Evolutionary conservation across 2,329 filamentous ascomycete genomes (phyloP).

Genomic region (Leptographium radiaticola): DNA sequence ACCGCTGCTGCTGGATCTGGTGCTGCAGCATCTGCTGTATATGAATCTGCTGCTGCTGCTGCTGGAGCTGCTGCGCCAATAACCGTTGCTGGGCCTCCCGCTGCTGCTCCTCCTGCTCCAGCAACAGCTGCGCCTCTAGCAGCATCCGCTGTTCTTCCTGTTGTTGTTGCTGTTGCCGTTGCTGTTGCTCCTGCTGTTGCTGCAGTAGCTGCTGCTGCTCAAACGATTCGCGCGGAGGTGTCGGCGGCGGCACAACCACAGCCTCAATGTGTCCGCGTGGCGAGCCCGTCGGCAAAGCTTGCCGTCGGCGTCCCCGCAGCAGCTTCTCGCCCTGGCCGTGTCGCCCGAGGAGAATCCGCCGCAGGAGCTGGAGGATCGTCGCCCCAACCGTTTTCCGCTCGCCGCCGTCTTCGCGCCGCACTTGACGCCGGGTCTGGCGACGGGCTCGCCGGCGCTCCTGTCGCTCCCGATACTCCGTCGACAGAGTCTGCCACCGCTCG

Average conservation of each 20-base stretch:
- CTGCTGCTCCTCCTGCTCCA: neutral
- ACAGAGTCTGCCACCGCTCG: neutral
- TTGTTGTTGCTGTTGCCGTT: neutral
- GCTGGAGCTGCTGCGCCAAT: neutral
- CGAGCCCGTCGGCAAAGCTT: neutral
- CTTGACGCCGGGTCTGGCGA: neutral
- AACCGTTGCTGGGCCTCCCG: neutral
- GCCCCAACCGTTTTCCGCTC: neutral
- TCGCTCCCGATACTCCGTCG: neutral
- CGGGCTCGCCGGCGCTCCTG: neutral
- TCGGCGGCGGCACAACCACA: conserved; percentile 15
- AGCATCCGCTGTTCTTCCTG: neutral
- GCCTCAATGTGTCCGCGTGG: conserved; percentile 11
- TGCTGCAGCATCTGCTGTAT: neutral
- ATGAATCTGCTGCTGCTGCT: neutral
- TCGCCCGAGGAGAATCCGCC: neutral
- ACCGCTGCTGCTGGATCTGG: neutral
- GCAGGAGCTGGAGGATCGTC: neutral
- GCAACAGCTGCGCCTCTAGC: neutral
- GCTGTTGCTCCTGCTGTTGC: neutral
- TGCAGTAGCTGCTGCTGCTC: neutral
- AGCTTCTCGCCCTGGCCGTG: conserved; percentile 22
- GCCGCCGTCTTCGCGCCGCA: neutral
- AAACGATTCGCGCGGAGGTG: neutral
- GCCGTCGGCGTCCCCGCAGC: neutral